phyloP scores from a whole-genome alignment of 2,329 filamentous ascomycete species.

The Phaeosphaeriaceae sp. region DNA sequence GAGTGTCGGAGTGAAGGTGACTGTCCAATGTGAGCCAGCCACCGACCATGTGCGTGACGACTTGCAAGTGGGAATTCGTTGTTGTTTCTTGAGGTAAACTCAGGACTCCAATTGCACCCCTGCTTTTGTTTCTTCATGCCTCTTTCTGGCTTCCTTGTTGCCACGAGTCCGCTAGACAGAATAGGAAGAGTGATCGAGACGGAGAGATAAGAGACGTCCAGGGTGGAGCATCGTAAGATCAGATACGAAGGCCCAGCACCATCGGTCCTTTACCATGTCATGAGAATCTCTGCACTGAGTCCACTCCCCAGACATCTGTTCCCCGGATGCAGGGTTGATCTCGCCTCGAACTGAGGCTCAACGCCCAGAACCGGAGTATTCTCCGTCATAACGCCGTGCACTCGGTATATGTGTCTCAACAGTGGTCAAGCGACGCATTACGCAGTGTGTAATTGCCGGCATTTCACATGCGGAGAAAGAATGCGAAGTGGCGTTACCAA shows the following conservation, averaged over 20 bases:
- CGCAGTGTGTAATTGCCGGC: neutral
- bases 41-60: neutral
- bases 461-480: neutral
- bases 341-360: neutral
- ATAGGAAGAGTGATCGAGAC: neutral
- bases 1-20: neutral
- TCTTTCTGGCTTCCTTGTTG: neutral
- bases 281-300: neutral
- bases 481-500: neutral
- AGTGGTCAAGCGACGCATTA: neutral
- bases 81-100: neutral
- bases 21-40: slow-evolving; percentile 1
- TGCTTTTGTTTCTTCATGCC: neutral
- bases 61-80: neutral
- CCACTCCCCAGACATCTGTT: neutral
- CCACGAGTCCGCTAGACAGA: neutral
- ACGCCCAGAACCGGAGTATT: neutral
- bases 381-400: neutral
- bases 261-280: too few species aligned
- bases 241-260: neutral
- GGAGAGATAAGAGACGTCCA: neutral
- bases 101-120: neutral
- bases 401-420: neutral
- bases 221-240: neutral
- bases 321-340: neutral